Percentiles rank a stretch among this genome's conserved stretches.
Evolutionary conservation across 176 grass and related monocot species (phyloP).

Genomic region (Tuctoria greenei): DNA sequence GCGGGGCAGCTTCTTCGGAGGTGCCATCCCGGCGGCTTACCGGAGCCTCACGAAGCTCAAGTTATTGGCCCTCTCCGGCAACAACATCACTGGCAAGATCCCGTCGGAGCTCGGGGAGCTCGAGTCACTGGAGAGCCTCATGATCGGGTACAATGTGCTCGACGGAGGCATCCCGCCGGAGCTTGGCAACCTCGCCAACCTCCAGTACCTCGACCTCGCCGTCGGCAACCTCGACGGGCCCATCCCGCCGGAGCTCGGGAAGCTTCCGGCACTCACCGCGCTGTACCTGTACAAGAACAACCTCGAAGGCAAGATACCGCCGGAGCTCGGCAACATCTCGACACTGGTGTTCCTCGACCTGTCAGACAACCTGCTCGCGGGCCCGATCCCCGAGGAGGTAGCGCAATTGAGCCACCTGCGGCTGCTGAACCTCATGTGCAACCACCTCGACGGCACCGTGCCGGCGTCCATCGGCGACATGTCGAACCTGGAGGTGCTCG

Average conservation of each 20-base stretch:
- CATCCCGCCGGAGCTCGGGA: constrained; percentile 74
- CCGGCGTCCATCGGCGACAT: constrained; percentile 62
- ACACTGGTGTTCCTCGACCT: constrained; percentile 70
- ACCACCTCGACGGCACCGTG: constrained; percentile 67
- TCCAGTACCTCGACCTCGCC: constrained; percentile 81
- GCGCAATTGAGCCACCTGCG: constrained; percentile 54
- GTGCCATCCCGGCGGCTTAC: constrained; percentile 67
- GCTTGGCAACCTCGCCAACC: constrained; percentile 68
- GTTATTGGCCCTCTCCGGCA: constrained; percentile 84
- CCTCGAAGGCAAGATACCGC: constrained; percentile 59
- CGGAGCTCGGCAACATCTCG: constrained; percentile 70
- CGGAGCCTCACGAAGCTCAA: constrained; percentile 65
- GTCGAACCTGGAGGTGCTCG: constrained; percentile 60
- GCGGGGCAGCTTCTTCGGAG: constrained; percentile 76
- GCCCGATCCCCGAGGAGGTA: constrained; percentile 64
- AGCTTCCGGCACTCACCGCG: constrained; percentile 50
- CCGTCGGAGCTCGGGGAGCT: constrained; percentile 72
- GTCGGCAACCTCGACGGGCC: constrained; percentile 64
- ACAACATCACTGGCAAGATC: constrained; percentile 87
- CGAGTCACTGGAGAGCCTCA: constrained; percentile 66
- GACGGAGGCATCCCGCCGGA: constrained; percentile 75
- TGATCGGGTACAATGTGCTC: constrained; percentile 85
- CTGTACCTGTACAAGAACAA: constrained; percentile 84
- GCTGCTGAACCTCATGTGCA: constrained; percentile 90
- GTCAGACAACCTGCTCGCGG: constrained; percentile 68